Conservation (phyloP, 2,329 filamentous ascomycete species). For the Phyllosticta citrichinensis region DNA sequence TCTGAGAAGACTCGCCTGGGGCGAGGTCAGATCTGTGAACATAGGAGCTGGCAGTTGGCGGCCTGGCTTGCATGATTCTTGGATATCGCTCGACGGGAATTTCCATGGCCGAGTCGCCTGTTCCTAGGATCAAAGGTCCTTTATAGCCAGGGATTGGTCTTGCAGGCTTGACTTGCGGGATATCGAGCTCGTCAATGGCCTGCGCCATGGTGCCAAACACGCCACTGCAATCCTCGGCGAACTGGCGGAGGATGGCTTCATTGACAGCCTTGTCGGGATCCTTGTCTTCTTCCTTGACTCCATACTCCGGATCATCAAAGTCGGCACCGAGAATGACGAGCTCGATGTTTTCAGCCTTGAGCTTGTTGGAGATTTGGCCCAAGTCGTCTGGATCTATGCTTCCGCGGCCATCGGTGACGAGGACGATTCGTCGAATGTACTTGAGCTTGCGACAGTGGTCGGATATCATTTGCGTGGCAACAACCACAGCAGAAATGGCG, state of each 20-base stretch:
- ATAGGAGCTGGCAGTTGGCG: conserved; percentile 69
- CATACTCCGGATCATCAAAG: conserved; percentile 84
- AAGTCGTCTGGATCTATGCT: conserved; percentile 63
- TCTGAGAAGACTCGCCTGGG: conserved; percentile 35
- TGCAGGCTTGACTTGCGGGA: conserved; percentile 65
- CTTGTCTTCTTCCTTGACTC: conserved; percentile 67
- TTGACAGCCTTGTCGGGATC: conserved; percentile 51
- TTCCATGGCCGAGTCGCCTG: conserved; percentile 62
- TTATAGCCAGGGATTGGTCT: conserved; percentile 70
- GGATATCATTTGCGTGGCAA: conserved; percentile 80
- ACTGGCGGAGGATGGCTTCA: conserved; percentile 54
- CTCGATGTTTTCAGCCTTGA: conserved; percentile 68
- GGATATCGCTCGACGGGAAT: conserved; percentile 90
- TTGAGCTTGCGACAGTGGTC: conserved; percentile 59
- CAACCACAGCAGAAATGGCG: conserved; percentile 70
- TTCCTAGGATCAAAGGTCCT: conserved; percentile 68
- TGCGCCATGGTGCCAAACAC: conserved; percentile 73
- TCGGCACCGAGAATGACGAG: conserved; percentile 77
- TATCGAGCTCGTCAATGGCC: conserved; percentile 69
- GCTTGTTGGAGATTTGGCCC: conserved; percentile 58
- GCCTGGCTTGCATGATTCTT: conserved; percentile 65
- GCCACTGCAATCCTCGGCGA: conserved; percentile 59
- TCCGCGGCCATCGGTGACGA: conserved; percentile 75
- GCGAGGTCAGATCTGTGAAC: conserved; percentile 42
- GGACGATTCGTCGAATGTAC: conserved; percentile 48